Conservation (phyloP, 1,284 basidiomycete species). For the Trichosporon faecale region DNA sequence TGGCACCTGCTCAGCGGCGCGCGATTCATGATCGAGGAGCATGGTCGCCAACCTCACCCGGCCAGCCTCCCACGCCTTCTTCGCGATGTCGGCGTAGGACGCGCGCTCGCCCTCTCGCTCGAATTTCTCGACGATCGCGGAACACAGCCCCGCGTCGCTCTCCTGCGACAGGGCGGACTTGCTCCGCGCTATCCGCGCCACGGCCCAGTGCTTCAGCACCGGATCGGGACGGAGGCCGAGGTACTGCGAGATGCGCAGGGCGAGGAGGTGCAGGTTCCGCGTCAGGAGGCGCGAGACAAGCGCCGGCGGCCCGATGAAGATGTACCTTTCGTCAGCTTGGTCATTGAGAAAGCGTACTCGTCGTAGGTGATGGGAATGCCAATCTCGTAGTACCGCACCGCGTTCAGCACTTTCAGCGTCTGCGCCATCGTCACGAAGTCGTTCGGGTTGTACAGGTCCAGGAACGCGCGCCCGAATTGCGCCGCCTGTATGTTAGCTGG, state of each 20-base stretch:
- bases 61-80: slow-evolving; percentile 89
- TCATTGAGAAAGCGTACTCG: slow-evolving; percentile 59
- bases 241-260: slow-evolving; percentile 83
- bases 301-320: slow-evolving; percentile 68
- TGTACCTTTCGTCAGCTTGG: slow-evolving; percentile 59
- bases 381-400: slow-evolving; percentile 83
- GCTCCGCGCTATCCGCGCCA: slow-evolving; percentile 77
- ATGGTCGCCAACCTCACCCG: slow-evolving; percentile 80
- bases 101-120: slow-evolving; percentile 60
- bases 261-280: slow-evolving; percentile 84
- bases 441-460: slow-evolving; percentile 86
- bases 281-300: slow-evolving; percentile 79
- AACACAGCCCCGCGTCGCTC: slow-evolving; percentile 74
- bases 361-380: slow-evolving; percentile 90
- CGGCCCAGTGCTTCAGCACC: slow-evolving; percentile 94
- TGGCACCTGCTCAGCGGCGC: slow-evolving; percentile 89
- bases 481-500: slow-evolving; percentile 65
- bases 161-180: slow-evolving; percentile 57
- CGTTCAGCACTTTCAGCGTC: slow-evolving; percentile 90
- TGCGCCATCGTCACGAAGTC: slow-evolving; percentile 90
- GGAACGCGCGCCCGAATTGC: slow-evolving; percentile 87
- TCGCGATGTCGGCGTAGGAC: slow-evolving; percentile 92
- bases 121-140: slow-evolving; percentile 83
- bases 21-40: slow-evolving; percentile 86
- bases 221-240: slow-evolving; percentile 77